These are phyloP conservation scores for Lophiostoma macrostomum DNA, from an alignment of 495 filamentous ascomycete species.

Conservation along the genomic window DNA sequence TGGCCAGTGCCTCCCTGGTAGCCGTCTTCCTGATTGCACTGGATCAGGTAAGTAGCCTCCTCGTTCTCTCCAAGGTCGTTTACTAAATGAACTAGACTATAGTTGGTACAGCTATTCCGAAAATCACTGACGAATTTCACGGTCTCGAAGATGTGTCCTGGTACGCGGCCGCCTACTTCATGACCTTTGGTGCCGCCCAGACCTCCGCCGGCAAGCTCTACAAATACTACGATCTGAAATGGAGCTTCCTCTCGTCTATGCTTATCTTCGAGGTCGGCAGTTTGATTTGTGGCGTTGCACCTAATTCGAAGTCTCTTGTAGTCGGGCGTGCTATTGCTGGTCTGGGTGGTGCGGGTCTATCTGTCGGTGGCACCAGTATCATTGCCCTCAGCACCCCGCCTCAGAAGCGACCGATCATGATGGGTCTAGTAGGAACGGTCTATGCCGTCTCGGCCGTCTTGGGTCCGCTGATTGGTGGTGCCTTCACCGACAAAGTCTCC, in stretches of 20 bases:
- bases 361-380: conserved; percentile 77
- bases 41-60: not conserved
- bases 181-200: conserved; percentile 52
- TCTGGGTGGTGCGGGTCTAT: conserved; percentile 77
- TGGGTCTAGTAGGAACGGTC: conserved; percentile 68
- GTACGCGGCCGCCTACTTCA: conserved; percentile 20
- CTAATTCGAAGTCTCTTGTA: conserved; percentile 70
- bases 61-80: not conserved
- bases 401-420: conserved; percentile 64
- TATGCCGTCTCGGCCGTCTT: conserved; percentile 67
- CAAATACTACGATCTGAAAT: conserved; percentile 70
- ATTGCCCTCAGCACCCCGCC: conserved; percentile 71
- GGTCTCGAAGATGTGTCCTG: conserved; percentile 22
- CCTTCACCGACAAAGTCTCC: conserved; percentile 44
- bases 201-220: conserved; percentile 74
- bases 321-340: conserved; percentile 82
- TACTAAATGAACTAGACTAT: too few relatives aligned
- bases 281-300: conserved; percentile 72
- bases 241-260: conserved; percentile 65
- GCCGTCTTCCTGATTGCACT: conserved; percentile 1
- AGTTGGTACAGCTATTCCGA: conserved; percentile 25
- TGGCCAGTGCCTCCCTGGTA: not conserved
- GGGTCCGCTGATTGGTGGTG: conserved; percentile 40
- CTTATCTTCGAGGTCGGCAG: conserved; percentile 77
- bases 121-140: conserved; percentile 27